Evolutionary conservation across 805 yeast genomes (phyloP).

Genomic region (Scheffersomyces spartinae): DNA sequence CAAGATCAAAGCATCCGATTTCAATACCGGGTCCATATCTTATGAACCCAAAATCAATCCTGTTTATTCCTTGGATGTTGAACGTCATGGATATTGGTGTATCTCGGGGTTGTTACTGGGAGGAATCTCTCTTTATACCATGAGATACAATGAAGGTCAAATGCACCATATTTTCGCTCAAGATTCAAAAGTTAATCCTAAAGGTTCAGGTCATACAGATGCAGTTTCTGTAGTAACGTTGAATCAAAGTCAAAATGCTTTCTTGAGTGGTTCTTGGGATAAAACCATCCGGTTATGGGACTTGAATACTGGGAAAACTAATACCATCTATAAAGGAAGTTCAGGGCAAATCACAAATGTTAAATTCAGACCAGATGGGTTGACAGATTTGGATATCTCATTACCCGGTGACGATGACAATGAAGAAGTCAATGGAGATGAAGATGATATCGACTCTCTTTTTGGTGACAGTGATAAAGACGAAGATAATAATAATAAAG

Average conservation of each 20-base stretch:
- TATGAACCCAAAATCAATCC: slow-evolving; percentile 66
- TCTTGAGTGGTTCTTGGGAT: slow-evolving; percentile 90
- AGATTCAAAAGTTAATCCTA: slow-evolving; percentile 3
- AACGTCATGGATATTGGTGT: slow-evolving; percentile 74
- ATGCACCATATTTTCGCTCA: slow-evolving; percentile 64
- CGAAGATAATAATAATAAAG: slow-evolving; percentile 10
- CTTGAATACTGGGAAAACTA: slow-evolving; percentile 52
- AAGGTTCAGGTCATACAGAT: slow-evolving; percentile 42
- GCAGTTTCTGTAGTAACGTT: slow-evolving; percentile 66
- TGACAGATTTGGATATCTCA: slow-evolving; percentile 25
- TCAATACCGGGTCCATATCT: slow-evolving; percentile 22
- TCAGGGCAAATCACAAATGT: slow-evolving; percentile 74
- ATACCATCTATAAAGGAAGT: slow-evolving; percentile 39
- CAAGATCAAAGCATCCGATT: slow-evolving; percentile 23
- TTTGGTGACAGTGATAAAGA: slow-evolving; percentile 32
- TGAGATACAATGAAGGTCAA: slow-evolving; percentile 72
- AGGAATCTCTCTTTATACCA: slow-evolving; percentile 76
- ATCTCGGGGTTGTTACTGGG: slow-evolving; percentile 75
- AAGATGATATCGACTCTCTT: slow-evolving; percentile 31
- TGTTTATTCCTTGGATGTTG: slow-evolving; percentile 78
- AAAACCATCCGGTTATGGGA: slow-evolving; percentile 76
- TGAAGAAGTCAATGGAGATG: slow-evolving; percentile 7
- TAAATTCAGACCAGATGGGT: slow-evolving; percentile 55
- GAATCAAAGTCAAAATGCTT: slow-evolving; percentile 47
- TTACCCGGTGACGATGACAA: slow-evolving; percentile 6